These are phyloP conservation scores for Blastobotrys proliferans DNA, from an alignment of 1,139 yeast species.

Conservation along the genomic window DNA sequence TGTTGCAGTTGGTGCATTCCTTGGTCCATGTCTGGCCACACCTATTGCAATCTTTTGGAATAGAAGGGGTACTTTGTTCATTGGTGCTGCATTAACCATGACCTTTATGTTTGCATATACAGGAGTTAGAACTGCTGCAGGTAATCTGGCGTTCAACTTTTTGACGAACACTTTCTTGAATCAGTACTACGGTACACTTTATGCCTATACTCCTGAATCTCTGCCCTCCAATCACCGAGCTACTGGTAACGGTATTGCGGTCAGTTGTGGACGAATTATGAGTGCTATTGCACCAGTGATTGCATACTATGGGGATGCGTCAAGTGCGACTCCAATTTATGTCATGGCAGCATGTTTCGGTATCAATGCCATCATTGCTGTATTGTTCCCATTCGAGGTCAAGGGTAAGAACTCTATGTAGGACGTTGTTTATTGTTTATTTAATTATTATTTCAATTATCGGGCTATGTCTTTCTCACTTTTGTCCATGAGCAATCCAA, in stretches of 20 bases:
- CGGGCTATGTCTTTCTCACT: too few species aligned
- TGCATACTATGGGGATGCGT: slow-evolving; percentile 43
- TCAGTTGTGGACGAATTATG: slow-evolving; percentile 44
- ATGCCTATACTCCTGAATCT: slow-evolving; percentile 56
- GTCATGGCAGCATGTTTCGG: slow-evolving; percentile 53
- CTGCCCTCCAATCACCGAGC: slow-evolving; percentile 52
- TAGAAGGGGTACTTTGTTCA: slow-evolving; percentile 50
- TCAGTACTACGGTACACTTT: slow-evolving; percentile 50
- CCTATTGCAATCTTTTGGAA: slow-evolving; percentile 38
- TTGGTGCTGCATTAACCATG: slow-evolving; percentile 52
- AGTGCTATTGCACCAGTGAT: slow-evolving; percentile 52
- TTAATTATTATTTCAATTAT: too few species aligned
- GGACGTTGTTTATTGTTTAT: too few species aligned
- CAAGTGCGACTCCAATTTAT: slow-evolving; percentile 49
- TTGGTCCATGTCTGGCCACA: slow-evolving; percentile 52
- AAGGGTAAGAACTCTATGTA: slow-evolving; percentile 16
- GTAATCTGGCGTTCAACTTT: slow-evolving; percentile 49
- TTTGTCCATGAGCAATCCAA: too few species aligned
- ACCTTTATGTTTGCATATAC: slow-evolving; percentile 56
- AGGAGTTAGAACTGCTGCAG: slow-evolving; percentile 45
- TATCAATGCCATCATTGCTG: slow-evolving; percentile 40
- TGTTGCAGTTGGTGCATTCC: slow-evolving; percentile 46
- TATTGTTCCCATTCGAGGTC: slow-evolving; percentile 44
- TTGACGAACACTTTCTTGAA: slow-evolving; percentile 48
- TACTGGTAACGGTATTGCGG: slow-evolving; percentile 50